Percentiles rank a stretch among this genome's conserved stretches.
These are phyloP conservation scores for Amoebophrya sp. DNA, from an alignment of 169 alveolate species.

Conservation along the genomic window DNA sequence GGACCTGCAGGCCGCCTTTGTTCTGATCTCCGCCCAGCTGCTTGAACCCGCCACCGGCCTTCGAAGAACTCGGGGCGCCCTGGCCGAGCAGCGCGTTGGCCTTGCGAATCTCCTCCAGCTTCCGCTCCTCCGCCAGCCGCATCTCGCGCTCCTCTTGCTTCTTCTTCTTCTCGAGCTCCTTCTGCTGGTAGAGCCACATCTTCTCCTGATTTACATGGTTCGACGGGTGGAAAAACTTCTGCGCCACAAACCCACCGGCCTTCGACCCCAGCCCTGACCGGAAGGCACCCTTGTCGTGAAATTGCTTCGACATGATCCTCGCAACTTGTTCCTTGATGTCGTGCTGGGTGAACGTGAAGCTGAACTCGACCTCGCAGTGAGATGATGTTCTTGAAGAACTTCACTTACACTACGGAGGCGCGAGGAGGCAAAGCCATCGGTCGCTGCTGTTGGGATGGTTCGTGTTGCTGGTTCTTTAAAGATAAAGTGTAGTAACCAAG, in stretches of 20 bases:
- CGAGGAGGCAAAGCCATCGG: no score
- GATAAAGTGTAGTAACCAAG: no score
- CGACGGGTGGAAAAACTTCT: background rate
- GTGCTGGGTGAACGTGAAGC: no score
- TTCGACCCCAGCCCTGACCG: slow-evolving; percentile 2
- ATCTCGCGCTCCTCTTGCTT: background rate
- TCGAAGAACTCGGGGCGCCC: background rate
- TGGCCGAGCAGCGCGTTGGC: background rate
- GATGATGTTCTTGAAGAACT: no score
- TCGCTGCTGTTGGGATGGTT: no score
- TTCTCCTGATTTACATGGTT: background rate
- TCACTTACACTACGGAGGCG: no score
- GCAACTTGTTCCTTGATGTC: no score
- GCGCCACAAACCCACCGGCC: background rate
- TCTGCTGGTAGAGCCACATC: background rate
- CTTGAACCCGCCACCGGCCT: background rate
- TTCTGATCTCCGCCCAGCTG: background rate
- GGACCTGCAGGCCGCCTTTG: background rate
- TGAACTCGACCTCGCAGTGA: no score
- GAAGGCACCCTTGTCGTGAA: background rate
- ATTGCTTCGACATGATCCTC: background rate
- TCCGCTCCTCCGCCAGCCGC: background rate
- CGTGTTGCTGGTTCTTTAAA: no score
- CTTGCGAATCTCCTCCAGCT: background rate
- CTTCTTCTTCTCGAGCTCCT: background rate